Evolutionary conservation across 2,329 filamentous ascomycete genomes (phyloP), one percentile per base, ranked within the genome.

Genomic region (Nothomitra cinnamomea): DNA sequence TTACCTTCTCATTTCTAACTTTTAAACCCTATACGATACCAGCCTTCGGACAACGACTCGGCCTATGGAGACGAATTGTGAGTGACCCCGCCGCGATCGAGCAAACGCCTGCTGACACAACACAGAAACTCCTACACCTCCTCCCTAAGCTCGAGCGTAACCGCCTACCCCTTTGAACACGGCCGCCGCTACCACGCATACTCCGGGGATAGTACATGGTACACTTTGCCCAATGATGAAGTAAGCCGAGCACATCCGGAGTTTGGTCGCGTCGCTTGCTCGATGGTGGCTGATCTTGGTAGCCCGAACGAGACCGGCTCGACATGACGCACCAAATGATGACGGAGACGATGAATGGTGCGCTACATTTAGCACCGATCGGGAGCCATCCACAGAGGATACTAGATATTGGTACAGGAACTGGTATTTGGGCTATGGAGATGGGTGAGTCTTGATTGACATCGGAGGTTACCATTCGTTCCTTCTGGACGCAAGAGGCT

Each of bases 121-220:
- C 4, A 45, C 7, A 45, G 42, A n/a, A 32, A 36, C 15, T 51
- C 42, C 19, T 60, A 61, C 19, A 64, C 64, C 15, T 22, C 64
- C 3, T 66, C 65, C 13, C 57, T 67, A 6, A 60, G 61, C 15
- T 64, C 64, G 49, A 67, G 63, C 38, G 66, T 76, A 24, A 65
- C 72, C 45, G 70, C 79, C 56, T 79, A 75, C 58, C 67, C 51
- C 71, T 67, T 53, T 54, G 75, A 79, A 59, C 77, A 80, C 59
- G 77, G 77, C n/a, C 69, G 76, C 22, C 69, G 77, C 28, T 80
- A 80, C 56, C 77, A 79, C 59, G 69, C 69, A 43, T 77, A 75
- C 53, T 19, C 17, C 8, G 48, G 19, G 1, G 48, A 28, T 2
- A 51, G 48, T 36, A n/a, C 17, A 17, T 51, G 28, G 38, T 56